Evolutionary conservation across 148 eudicot genomes (phyloP).

Genomic region (Cornus suecica): DNA sequence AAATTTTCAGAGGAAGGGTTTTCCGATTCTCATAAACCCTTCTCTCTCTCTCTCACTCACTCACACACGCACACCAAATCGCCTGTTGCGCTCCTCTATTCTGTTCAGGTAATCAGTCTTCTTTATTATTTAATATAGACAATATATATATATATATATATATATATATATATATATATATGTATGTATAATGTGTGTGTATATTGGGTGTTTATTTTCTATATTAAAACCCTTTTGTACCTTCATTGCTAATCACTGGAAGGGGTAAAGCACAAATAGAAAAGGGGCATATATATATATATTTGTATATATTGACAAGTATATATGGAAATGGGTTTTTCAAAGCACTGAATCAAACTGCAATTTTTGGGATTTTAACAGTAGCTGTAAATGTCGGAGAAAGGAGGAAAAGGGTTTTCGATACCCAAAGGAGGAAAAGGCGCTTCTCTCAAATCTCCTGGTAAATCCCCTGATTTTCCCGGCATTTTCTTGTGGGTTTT

Average conservation of each 20-base stretch:
- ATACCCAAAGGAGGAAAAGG: conserved; percentile 25
- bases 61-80: no score
- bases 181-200: no score
- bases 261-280: no score
- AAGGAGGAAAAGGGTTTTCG: conserved; percentile 28
- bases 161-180: no score
- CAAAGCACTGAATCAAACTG: not conserved
- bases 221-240: no score
- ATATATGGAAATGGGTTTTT: no score
- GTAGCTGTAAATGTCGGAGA: conserved; percentile 22
- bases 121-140: not conserved
- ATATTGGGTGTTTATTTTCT: no score
- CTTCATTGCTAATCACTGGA: no score
- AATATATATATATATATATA: no score
- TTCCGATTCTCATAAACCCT: not conserved
- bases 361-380: not conserved
- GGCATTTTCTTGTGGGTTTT: not conserved
- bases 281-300: no score
- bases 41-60: not conserved
- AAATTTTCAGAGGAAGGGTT: not conserved
- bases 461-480: conserved; percentile 12
- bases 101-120: not conserved
- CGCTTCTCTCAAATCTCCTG: conserved; percentile 27
- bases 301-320: no score
- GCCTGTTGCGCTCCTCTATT: not conserved